Evolutionary conservation across 257 asterid genomes (phyloP), one percentile per base, ranked within the genome.

Genomic region (Plantago major): DNA sequence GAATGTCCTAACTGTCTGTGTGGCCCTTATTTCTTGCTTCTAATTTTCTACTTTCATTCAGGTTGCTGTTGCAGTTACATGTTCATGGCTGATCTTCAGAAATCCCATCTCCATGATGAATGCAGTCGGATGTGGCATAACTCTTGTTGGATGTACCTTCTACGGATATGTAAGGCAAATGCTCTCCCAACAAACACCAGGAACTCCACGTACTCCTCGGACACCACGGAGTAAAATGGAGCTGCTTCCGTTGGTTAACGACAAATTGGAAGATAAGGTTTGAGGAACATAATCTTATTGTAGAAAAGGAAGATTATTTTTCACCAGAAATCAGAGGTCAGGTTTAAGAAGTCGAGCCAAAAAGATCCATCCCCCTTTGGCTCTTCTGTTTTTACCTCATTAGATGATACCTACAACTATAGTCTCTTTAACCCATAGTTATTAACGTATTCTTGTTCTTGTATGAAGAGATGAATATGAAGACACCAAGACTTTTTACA

Each of bases 21-120:
- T 22, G 26, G 26, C 22, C 57, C 12, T 17, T 17, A 22, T 52
- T 18, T 52, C n/a, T 44, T 26, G 6, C 40, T 53, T 4, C 58
- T 10, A 22, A 11, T 62, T 46, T 53, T 63, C 45, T 17, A 22
- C 33, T 57, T 70, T 57, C 30, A 62, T 45, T 38, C 73, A 91
- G 98, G 98, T 92, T 64, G 97, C 98, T 0, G 98, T 92, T 46
- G 97, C 98, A 12, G 86, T 92, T 51, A 82, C 95, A 12, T 86
- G 84, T 74, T 92, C 98, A 33, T 92, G 98, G 98, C 74, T 92
- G 59, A 86, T 92, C 22, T 92, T 92, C 72, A 77, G 79, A 26
- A 92, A 92, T 67, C 98, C 98, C 16, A 89, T 92, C 61, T 84
- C 98, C 9, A 49, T 70, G 62, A 74, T 86, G 95, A 92, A 92